Base-by-base conservation (phyloP, 768 basidiomycete species). In the Macrocybe gigantea region DNA sequence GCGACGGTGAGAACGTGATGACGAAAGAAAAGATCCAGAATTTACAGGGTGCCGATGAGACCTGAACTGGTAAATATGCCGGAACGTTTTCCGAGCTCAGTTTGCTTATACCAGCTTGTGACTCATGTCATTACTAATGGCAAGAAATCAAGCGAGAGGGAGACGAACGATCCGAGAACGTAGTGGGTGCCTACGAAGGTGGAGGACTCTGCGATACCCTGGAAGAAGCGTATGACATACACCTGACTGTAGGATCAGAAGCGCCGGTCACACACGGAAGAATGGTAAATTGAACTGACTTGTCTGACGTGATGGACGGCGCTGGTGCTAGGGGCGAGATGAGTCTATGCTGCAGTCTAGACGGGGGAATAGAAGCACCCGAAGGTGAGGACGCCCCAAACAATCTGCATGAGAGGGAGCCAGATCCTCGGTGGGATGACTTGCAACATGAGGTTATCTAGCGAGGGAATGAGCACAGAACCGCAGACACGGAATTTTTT, bases 101-200 rank as follows among this genome's bases (percentile, higher is more conserved):
- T 65, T 3, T 77, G 70, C 57, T 78, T 85, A 60, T 85, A 86
- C 85, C 84, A 87, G 11, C 82, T 82, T 38, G 13, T 22, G 22
- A 13, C 15, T 33, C 10, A 10, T 43, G 42, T 33, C 13, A 30
- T 35, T 37, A 31, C 15, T 7, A 52, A 31, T 30, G 2, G 15
- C 13, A 8, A 5, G 22, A 33, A 29, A 22, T 38, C 39, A 13
- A 36, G 22, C 6, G 44, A 29, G 40, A 37, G 5, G 41, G 5
- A 39, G 14, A 72, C 80, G 49, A 56, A 85, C 83, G 81, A 81
- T 53, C 85, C 83, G 12, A 87, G 77, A 52, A 86, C 69, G 56
- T 83, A 84, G 53, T 84, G 83, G 11, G 82, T 80, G 33, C 86
- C 86, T 29, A 83, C 83, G 60, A 88, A 89, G 1, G 85, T 88